Base-by-base conservation (phyloP, 2,329 filamentous ascomycete genomes). In the Aotearoamyces nothofagi region DNA sequence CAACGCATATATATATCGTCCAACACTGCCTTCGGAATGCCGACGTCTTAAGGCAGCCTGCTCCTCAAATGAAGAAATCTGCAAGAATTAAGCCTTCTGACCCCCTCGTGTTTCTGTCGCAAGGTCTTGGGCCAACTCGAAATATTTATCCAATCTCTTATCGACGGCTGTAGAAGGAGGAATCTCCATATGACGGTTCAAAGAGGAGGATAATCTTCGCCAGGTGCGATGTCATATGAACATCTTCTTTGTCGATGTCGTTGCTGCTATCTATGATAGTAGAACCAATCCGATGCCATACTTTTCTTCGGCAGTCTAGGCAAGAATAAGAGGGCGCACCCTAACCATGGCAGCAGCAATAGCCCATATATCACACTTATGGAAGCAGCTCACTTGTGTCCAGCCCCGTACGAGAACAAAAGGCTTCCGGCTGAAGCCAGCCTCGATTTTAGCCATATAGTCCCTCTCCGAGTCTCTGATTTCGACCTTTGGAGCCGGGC, bases 321-420 rank as follows among this genome's bases (percentile, higher is more conserved):
- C 19, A 33, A 33, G 19, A 33, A 31, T 31, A 11, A 26, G 33
- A 33, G 24, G 27, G 17, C 10, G 33, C 27, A 15, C 25, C 33
- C 33, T 33, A 29, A 36, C 33, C 31, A 36, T 33, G n/a, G n/a
- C n/a, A 30, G 33, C 33, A 31, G 31, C 33, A 31, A 31, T 26
- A 29, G 33, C 30, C 33, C 33, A 36, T 28, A 36, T 27, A 33
- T 36, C 33, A 16, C 30, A 27, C 27, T 33, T 36, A 36, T 33
- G 27, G 15, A 33, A 33, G 31, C 33, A 36, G 24, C 27, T 30
- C 27, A 36, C 31, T 27, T 31, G 13, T 31, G 27, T 36, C 33
- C 31, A 36, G 24, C 33, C 33, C 31, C n/a, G n/a, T n/a, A n/a
- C n/a, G n/a, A n/a, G n/a, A n/a, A n/a, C n/a, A n/a, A n/a, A n/a